Evolutionary conservation across 768 basidiomycete species (phyloP), one percentile per base, ranked within the genome.

Genomic region (Naganishia onofrii): DNA sequence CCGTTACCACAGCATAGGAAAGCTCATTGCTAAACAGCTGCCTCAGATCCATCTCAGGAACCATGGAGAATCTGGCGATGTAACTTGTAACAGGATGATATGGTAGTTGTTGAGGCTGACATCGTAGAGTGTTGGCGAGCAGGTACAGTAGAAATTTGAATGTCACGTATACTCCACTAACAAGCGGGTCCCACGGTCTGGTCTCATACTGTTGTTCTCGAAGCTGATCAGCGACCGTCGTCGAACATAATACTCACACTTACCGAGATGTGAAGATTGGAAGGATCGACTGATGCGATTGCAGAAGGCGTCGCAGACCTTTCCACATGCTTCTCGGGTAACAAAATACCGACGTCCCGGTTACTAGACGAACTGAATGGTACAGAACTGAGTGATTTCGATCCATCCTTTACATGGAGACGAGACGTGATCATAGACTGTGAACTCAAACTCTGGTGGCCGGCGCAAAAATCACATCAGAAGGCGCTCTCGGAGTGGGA

Each of bases 101-200:
- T 42, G 60, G 60, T 7, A 63, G 38, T n/a, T 63, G 36, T 3
- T 26, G 38, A 28, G 60, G 38, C 23, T 63, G 42, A 42, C 60
- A 63, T 63, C 60, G n/a, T 13, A 63, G 36, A 36, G 21, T 26
- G 42, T 63, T 63, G n/a, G 60, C 21, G 10, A 63, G 60, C n/a
- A 63, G n/a, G 15, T 42, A 42, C 60, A 63, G 60, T 12, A 63
- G 23, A n/a, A 63, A 63, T 26, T 63, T 63, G 42, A 63, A 63
- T 12, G 60, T 63, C 6, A 63, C 42, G 21, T 44, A 63, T 4
- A 23, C 19, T 1, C 60, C 60, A 26, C 21, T 44, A 26, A 46
- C 42, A n/a, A 44, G 3, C 5, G 60, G 42, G 15, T 63, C 60
- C 60, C 60, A 63, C 2, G 60, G 38, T 17, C 21, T n/a, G 13